phyloP scores from a whole-genome alignment of 768 basidiomycete species.

The Lactarius psammicola region DNA sequence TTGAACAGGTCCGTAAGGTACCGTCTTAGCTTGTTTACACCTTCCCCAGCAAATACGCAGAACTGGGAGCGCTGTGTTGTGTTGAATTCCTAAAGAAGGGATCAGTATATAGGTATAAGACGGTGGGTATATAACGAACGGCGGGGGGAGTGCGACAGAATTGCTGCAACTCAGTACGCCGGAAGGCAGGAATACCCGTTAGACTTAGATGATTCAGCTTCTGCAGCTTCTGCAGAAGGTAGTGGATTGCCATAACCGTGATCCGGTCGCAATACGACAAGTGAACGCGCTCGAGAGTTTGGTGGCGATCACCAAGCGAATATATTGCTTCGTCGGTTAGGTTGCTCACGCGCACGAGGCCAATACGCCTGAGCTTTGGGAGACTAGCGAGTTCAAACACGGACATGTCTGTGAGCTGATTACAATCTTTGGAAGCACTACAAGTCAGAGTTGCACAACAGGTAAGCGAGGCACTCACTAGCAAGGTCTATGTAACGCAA shows the following conservation, averaged over 20 bases:
- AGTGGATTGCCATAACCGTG: constrained; percentile 86
- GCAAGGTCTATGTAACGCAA: constrained; percentile 96
- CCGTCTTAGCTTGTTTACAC: constrained; percentile 76
- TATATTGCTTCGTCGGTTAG: constrained; percentile 93
- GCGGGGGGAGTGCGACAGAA: constrained; percentile 88
- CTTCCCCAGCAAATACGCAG: constrained; percentile 95
- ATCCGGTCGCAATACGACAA: constrained; percentile 97
- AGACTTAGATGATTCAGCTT: constrained; percentile 93
- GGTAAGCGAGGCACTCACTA: constrained; percentile 52
- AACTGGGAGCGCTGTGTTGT: constrained; percentile 84
- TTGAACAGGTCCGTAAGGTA: constrained; percentile 77
- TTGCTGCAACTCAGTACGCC: constrained; percentile 76
- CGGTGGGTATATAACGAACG: constrained; percentile 45
- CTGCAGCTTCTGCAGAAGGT: constrained; percentile 82
- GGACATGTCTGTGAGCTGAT: constrained; percentile 86
- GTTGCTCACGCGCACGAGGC: constrained; percentile 89
- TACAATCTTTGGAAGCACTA: constrained; percentile 58
- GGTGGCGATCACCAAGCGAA: constrained; percentile 79
- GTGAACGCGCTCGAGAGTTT: constrained; percentile 91
- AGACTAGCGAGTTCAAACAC: constrained; percentile 87
- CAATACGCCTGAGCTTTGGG: constrained; percentile 89
- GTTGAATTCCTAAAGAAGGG: constrained; percentile 74
- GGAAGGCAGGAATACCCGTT: constrained; percentile 95
- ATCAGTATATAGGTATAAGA: not conserved
- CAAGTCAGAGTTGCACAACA: constrained; percentile 24